phyloP scores from a whole-genome alignment of 345 rosid species.

The Populus nigra region DNA sequence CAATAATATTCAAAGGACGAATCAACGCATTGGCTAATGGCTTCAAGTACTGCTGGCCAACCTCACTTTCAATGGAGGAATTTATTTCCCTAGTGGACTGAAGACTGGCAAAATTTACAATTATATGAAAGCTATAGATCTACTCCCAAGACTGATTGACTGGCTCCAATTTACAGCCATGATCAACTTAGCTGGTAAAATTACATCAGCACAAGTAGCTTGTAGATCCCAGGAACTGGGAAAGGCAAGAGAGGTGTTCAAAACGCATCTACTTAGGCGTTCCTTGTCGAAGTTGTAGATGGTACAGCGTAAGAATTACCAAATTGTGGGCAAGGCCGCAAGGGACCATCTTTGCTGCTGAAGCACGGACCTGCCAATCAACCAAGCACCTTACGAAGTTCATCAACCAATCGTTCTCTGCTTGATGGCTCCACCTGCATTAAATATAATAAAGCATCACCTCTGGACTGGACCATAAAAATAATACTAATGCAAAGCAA shows the following conservation, averaged over 20 bases:
- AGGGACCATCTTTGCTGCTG: not conserved
- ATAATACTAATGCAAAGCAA: conserved; percentile 1
- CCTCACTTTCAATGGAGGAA: not conserved
- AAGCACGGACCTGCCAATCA: conserved; percentile 24
- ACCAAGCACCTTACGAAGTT: conserved; percentile 54
- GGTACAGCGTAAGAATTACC: not conserved
- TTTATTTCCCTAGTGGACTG: conserved; percentile 5
- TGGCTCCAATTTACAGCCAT: conserved; percentile 2
- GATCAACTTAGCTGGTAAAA: not conserved
- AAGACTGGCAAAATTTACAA: not conserved
- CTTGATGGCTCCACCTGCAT: conserved; percentile 84
- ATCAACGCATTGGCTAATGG: not conserved
- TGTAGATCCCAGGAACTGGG: not conserved
- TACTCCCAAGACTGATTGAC: not conserved
- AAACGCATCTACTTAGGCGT: not conserved
- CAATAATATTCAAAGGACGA: not conserved
- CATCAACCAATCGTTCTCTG: conserved; percentile 46
- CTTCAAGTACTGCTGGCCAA: not conserved
- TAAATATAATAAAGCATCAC: conserved; percentile 18
- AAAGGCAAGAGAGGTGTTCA: not conserved
- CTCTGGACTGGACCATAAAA: conserved; percentile 1
- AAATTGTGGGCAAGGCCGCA: not conserved
- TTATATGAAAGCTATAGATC: not conserved
- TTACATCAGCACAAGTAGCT: not conserved
- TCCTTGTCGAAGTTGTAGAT: not conserved